phyloP scores from a whole-genome alignment of 2,329 filamentous ascomycete species.

The Penicillium sp. region DNA sequence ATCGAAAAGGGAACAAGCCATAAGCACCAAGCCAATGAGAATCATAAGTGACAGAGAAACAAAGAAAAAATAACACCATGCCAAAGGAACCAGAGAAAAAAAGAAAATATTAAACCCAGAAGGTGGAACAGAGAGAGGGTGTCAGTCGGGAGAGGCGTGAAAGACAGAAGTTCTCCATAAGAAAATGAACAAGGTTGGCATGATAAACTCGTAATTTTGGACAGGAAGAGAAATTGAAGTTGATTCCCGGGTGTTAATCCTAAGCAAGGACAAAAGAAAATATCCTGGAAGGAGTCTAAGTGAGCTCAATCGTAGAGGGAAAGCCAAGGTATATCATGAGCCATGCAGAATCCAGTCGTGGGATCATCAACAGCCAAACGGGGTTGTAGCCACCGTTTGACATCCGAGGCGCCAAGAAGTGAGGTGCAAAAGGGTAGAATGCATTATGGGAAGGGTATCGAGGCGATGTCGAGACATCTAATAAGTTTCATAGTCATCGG shows the following conservation, averaged over 20 bases:
- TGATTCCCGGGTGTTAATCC: slow-evolving; percentile 9
- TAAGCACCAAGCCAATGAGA: slow-evolving; percentile 24
- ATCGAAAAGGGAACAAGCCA: slow-evolving; percentile 22
- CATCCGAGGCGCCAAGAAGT: slow-evolving; percentile 17
- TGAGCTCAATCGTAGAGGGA: slow-evolving; percentile 18
- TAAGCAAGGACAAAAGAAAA: slow-evolving; percentile 13
- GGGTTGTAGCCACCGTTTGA: slow-evolving; percentile 20
- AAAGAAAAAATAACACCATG: slow-evolving; percentile 20
- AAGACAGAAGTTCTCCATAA: slow-evolving; percentile 11
- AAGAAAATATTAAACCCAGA: slow-evolving; percentile 20
- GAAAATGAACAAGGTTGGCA: slow-evolving; percentile 24
- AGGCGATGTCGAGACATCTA: slow-evolving; percentile 21
- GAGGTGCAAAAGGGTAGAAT: not conserved
- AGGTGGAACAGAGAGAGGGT: slow-evolving; percentile 15
- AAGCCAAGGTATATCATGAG: slow-evolving; percentile 23
- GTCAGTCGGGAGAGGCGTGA: slow-evolving; percentile 6
- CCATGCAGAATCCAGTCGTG: slow-evolving; percentile 25
- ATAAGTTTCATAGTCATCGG: slow-evolving; percentile 50
- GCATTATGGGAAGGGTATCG: slow-evolving; percentile 3
- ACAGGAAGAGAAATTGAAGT: slow-evolving; percentile 29
- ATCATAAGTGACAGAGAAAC: slow-evolving; percentile 22
- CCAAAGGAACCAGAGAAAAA: slow-evolving; percentile 19
- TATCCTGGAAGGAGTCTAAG: slow-evolving; percentile 14
- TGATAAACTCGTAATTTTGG: slow-evolving; percentile 33
- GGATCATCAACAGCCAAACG: slow-evolving; percentile 30